Evolutionary conservation across 371 early-diverging fungal species (phyloP).

Genomic region (Cokeromyces recurvatus): DNA sequence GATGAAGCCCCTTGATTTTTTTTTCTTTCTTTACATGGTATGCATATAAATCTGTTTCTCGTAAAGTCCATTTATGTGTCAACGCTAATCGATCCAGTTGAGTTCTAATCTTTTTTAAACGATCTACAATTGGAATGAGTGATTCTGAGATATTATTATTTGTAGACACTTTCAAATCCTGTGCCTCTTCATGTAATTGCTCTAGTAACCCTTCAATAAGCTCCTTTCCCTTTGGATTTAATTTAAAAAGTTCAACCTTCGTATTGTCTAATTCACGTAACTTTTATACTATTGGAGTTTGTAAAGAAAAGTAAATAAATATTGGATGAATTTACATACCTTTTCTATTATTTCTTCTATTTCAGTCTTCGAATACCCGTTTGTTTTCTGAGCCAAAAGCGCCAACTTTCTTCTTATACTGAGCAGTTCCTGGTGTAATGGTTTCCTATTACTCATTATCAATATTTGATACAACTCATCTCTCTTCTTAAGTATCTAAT

Average conservation of each 20-base stretch:
- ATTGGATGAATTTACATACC: too few relatives aligned
- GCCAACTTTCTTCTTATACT: conserved; percentile 61
- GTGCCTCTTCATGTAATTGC: conserved; percentile 74
- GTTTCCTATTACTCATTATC: conserved; percentile 50
- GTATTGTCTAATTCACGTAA: conserved; percentile 65
- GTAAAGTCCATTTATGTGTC: conserved; percentile 79
- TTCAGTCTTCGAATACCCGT: conserved; percentile 40
- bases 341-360: conserved; percentile 58
- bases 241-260: conserved; percentile 57
- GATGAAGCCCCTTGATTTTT: too few relatives aligned
- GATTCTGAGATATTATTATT: conserved; percentile 65
- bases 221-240: conserved; percentile 72
- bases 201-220: conserved; percentile 81
- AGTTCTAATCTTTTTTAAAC: conserved; percentile 68
- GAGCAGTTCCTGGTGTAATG: conserved; percentile 60
- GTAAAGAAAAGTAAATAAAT: background rate
- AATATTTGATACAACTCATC: too few relatives aligned
- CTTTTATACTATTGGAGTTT: conserved; percentile 3
- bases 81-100: conserved; percentile 69
- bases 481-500: too few relatives aligned
- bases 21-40: conserved; percentile 51
- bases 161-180: conserved; percentile 76
- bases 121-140: conserved; percentile 67
- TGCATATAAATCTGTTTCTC: conserved; percentile 79
- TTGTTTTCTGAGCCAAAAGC: conserved; percentile 39